phyloP scores from a whole-genome alignment of 2,329 filamentous ascomycete species.

The Hypocreales sp. region DNA sequence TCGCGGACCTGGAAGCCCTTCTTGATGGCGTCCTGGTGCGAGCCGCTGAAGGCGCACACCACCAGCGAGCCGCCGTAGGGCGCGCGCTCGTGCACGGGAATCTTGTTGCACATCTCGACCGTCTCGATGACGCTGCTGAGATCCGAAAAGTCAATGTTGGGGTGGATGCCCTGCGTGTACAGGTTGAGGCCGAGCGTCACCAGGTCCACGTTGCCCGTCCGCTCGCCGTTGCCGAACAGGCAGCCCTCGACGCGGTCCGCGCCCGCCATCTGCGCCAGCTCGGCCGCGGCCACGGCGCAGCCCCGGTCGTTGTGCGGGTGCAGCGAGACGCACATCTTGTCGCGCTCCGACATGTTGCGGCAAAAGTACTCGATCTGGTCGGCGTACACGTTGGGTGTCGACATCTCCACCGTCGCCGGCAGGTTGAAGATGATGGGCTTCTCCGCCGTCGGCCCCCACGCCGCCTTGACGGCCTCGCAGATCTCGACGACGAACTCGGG shows the following conservation, averaged over 20 bases:
- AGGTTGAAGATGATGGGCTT: slow-evolving; percentile 92
- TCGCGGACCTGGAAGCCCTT: slow-evolving; percentile 71
- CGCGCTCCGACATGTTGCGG: slow-evolving; percentile 64
- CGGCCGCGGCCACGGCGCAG: slow-evolving; percentile 76
- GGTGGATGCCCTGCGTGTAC: slow-evolving; percentile 82
- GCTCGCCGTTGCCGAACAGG: slow-evolving; percentile 80
- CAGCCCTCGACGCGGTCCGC: slow-evolving; percentile 90
- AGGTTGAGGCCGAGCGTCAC: slow-evolving; percentile 87
- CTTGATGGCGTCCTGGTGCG: slow-evolving; percentile 91
- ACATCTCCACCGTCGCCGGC: slow-evolving; percentile 88
- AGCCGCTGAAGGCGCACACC: slow-evolving; percentile 83
- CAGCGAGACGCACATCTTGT: slow-evolving; percentile 77
- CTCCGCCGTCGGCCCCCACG: slow-evolving; percentile 70
- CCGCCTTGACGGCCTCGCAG: slow-evolving; percentile 85
- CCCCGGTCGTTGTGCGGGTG: slow-evolving; percentile 94
- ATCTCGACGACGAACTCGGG: slow-evolving; percentile 71
- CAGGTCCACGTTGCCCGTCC: slow-evolving; percentile 89
- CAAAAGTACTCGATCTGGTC: slow-evolving; percentile 97
- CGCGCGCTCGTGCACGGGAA: slow-evolving; percentile 75
- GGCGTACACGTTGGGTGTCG: slow-evolving; percentile 88
- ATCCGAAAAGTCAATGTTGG: slow-evolving; percentile 82
- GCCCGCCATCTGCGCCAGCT: slow-evolving; percentile 91
- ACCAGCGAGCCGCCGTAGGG: slow-evolving; percentile 86
- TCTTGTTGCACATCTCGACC: slow-evolving; percentile 88
- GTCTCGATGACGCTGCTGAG: slow-evolving; percentile 73